phyloP scores from a whole-genome alignment of 2,329 filamentous ascomycete genomes.

The Xylariales sp. region DNA sequence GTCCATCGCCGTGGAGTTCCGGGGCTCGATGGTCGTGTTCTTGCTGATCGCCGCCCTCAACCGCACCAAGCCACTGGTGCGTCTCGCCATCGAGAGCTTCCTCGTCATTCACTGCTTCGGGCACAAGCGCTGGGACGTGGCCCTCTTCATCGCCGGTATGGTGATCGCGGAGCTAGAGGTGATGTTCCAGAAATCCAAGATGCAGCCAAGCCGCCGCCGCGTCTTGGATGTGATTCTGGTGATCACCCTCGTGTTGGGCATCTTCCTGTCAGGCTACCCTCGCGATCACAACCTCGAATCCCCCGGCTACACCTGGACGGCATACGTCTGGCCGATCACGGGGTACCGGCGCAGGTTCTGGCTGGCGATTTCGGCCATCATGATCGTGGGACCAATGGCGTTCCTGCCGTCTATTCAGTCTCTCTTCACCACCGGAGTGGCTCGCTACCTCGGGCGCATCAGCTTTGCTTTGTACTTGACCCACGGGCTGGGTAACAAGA shows the following conservation, averaged over 20 bases:
- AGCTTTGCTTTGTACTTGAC: conserved; percentile 55
- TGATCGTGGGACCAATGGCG: conserved; percentile 26
- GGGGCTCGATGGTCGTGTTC: conserved; percentile 28
- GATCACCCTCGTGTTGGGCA: conserved; percentile 15
- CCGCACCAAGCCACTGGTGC: conserved; percentile 18
- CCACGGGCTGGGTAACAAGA: conserved; percentile 40
- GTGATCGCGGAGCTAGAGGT: conserved; percentile 21
- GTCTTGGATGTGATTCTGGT: conserved; percentile 16
- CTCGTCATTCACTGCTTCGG: conserved; percentile 19
- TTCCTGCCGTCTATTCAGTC: conserved; percentile 19
- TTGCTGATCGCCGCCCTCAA: conserved; percentile 23
- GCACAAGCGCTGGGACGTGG: conserved; percentile 24
- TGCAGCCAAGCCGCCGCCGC: conserved; percentile 11
- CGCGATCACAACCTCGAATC: conserved; percentile 20
- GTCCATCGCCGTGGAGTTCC: conserved; percentile 29
- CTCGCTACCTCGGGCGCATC: conserved; percentile 53
- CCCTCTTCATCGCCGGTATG: conserved; percentile 24
- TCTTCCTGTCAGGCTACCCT: conserved; percentile 23
- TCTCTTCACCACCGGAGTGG: conserved; percentile 23
- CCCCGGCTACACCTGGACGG: conserved; percentile 21
- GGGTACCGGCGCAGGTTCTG: conserved; percentile 25
- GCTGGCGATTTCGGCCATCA: conserved; percentile 25
- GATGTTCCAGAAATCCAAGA: conserved; percentile 16
- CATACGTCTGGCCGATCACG: conserved; percentile 22
- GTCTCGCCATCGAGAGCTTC: conserved; percentile 17